Percentiles rank a stretch among this genome's conserved stretches.
Conservation (phyloP, 1,284 basidiomycete species). For the Cryptococcus sp. region DNA sequence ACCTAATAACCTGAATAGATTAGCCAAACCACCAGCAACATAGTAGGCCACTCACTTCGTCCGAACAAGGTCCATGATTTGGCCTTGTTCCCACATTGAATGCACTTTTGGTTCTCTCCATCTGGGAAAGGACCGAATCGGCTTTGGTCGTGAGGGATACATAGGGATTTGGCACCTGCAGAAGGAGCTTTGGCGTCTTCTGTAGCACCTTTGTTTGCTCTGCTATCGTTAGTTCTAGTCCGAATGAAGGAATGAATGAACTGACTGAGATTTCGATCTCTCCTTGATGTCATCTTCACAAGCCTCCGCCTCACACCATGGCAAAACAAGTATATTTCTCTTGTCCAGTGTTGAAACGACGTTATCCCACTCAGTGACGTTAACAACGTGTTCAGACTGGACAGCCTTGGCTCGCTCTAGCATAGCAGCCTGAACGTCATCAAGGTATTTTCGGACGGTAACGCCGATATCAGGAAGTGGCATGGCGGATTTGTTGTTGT, state of each 20-base stretch:
- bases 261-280: slow-evolving; percentile 69
- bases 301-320: slow-evolving; percentile 91
- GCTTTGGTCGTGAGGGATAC: slow-evolving; percentile 92
- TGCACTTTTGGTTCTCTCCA: slow-evolving; percentile 79
- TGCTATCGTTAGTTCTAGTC: slow-evolving; percentile 32
- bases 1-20: background rate
- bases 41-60: slow-evolving; percentile 47
- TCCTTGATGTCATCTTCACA: slow-evolving; percentile 99
- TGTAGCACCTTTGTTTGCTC: slow-evolving; percentile 60
- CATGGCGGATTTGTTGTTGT: slow-evolving; percentile 70
- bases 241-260: slow-evolving; percentile 24
- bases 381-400: slow-evolving; percentile 69
- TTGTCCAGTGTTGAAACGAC: slow-evolving; percentile 84
- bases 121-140: slow-evolving; percentile 59
- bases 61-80: slow-evolving; percentile 93
- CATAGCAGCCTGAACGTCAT: slow-evolving; percentile 87
- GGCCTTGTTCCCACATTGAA: slow-evolving; percentile 75
- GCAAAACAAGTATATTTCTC: slow-evolving; percentile 84
- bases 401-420: slow-evolving; percentile 69
- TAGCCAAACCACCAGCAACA: background rate
- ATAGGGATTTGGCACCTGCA: slow-evolving; percentile 96
- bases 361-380: slow-evolving; percentile 82
- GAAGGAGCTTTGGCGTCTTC: slow-evolving; percentile 92
- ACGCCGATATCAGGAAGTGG: slow-evolving; percentile 60
- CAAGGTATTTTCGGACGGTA: slow-evolving; percentile 64